Conservation (phyloP, 75 land plant genomes). For the Adiantum capillusveneris region DNA sequence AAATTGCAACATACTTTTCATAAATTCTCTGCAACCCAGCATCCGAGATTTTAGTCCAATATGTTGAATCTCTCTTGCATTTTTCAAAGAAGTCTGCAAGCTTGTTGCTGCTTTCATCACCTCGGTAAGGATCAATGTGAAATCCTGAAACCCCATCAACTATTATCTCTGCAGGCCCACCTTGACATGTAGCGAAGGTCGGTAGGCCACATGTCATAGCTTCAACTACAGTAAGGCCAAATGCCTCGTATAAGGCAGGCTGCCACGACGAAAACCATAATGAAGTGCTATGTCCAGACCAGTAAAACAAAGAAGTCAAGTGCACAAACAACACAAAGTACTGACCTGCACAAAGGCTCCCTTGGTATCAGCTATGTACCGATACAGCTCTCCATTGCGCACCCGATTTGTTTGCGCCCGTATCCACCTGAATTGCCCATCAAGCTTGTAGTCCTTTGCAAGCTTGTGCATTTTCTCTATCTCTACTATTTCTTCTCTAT, state of each 20-base stretch:
- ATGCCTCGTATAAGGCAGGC: conserved; percentile 62
- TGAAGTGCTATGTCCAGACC: no score
- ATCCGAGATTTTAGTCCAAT: conserved; percentile 41
- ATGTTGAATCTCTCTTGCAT: conserved; percentile 22
- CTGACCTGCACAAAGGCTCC: conserved; percentile 57
- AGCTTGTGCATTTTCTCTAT: conserved; percentile 59
- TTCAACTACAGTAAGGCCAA: conserved; percentile 59
- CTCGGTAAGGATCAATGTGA: conserved; percentile 54
- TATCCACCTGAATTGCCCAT: conserved; percentile 56
- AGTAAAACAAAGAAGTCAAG: no score
- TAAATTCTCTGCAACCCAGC: conserved; percentile 46
- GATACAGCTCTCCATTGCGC: conserved; percentile 55
- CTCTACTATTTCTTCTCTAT: conserved; percentile 56
- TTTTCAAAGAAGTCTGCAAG: conserved; percentile 47
- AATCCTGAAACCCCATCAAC: conserved; percentile 53
- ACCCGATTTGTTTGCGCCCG: conserved; percentile 44
- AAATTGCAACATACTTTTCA: conserved; percentile 28
- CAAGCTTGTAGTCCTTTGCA: conserved; percentile 39
- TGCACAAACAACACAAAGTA: no score
- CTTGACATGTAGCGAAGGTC: conserved; percentile 48
- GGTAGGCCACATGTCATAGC: conserved; percentile 68
- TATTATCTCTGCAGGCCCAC: conserved; percentile 65
- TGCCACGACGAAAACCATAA: conserved; percentile 23
- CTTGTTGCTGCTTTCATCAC: conserved; percentile 18
- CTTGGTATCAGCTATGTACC: conserved; percentile 45